Percentiles rank a stretch among this genome's conserved stretches.
Conservation (phyloP, 441 rosid genomes). For the Sinapis alba region DNA sequence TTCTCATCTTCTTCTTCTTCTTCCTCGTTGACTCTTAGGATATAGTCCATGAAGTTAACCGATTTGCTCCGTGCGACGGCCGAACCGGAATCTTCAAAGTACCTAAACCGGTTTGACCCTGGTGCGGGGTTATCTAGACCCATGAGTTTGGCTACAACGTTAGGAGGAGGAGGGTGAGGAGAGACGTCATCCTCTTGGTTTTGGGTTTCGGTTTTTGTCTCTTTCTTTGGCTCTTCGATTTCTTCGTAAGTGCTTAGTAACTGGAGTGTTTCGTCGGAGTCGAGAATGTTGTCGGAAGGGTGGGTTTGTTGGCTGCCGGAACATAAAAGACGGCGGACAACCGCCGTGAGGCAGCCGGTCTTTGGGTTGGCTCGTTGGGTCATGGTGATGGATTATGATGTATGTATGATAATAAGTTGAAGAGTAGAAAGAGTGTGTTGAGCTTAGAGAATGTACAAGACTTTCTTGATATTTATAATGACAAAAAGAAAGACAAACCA, state of each 20-base stretch:
- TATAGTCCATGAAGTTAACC: conserved; percentile 86
- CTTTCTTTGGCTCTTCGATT: conserved; percentile 35
- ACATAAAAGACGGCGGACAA: conserved; percentile 68
- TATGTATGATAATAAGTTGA: background rate
- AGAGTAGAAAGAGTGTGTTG: background rate
- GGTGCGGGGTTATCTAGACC: conserved; percentile 71
- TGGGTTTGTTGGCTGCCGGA: conserved; percentile 69
- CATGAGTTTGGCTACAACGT: conserved; percentile 89
- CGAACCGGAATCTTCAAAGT: conserved; percentile 42
- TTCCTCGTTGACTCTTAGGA: conserved; percentile 47
- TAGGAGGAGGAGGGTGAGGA: conserved; percentile 49
- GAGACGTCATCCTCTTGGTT: conserved; percentile 33
- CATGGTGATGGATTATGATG: conserved; percentile 19
- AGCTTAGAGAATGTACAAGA: conserved; percentile 1
- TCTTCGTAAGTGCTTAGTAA: conserved; percentile 37
- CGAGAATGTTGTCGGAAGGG: conserved; percentile 60
- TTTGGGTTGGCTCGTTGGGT: conserved; percentile 35
- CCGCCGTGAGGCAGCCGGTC: conserved; percentile 68
- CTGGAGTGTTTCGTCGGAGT: conserved; percentile 33
- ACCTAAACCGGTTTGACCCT: conserved; percentile 47
- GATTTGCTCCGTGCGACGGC: conserved; percentile 72
- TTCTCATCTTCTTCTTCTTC: conserved; percentile 35
- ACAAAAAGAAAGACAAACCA: background rate
- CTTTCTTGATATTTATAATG: conserved; percentile 7
- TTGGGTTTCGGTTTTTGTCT: conserved; percentile 18